Evolutionary conservation across 208 protist species (phyloP).

Genomic region (Crithidia brevicula): DNA sequence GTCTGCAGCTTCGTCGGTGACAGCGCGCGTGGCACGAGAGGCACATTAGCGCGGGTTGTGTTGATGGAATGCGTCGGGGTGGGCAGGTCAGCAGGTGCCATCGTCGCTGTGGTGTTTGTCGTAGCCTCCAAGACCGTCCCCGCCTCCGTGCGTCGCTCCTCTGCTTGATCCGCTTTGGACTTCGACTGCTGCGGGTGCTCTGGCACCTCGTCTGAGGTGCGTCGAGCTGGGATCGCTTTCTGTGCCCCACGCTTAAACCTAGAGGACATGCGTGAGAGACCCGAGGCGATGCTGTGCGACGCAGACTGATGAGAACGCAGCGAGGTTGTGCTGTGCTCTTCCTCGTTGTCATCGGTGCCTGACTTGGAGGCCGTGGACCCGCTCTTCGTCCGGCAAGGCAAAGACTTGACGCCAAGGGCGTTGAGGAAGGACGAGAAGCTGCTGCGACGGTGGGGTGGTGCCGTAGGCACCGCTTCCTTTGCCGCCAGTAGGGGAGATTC

Average conservation of each 20-base stretch:
- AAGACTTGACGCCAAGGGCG: background rate
- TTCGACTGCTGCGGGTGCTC: background rate
- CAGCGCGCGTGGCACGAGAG: background rate
- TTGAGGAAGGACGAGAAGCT: background rate
- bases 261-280: slow-evolving; percentile 22
- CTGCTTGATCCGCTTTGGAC: background rate
- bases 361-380: slow-evolving; percentile 14
- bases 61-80: background rate
- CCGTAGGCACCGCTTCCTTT: too few relatives aligned
- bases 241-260: slow-evolving; percentile 14
- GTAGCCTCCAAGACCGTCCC: background rate
- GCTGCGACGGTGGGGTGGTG: slow-evolving; percentile 7
- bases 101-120: background rate
- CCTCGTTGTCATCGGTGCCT: slow-evolving; percentile 4
- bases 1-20: background rate
- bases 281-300: slow-evolving; percentile 12
- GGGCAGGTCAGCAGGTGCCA: slow-evolving; percentile 1
- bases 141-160: background rate
- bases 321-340: background rate
- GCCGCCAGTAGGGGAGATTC: too few relatives aligned
- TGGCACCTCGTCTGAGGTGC: background rate
- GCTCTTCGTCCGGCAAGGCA: slow-evolving; percentile 9
- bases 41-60: background rate
- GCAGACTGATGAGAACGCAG: slow-evolving; percentile 13
- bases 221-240: background rate